phyloP scores from a whole-genome alignment of 164 flowering plant species.

The Piper longum region DNA sequence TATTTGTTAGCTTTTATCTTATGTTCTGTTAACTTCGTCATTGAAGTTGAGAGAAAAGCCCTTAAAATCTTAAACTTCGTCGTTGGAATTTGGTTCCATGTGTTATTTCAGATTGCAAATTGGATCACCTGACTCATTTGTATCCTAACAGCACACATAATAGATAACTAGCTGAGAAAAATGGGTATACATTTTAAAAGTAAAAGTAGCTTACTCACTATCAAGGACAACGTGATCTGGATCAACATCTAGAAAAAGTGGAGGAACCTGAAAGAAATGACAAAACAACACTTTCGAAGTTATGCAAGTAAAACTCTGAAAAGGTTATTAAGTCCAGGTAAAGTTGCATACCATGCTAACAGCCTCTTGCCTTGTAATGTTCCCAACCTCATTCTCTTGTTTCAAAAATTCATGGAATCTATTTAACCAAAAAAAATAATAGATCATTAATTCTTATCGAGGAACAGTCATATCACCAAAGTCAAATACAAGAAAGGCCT shows the following conservation, averaged over 20 bases:
- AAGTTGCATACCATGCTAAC: slow-evolving; percentile 82
- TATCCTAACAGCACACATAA: too few relatives aligned
- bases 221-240: slow-evolving; percentile 85
- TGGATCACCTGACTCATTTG: too few relatives aligned
- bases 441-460: neutral
- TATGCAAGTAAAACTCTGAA: neutral
- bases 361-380: slow-evolving; percentile 97
- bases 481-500: neutral
- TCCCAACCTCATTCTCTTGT: slow-evolving; percentile 94
- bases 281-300: neutral
- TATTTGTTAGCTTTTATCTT: too few relatives aligned
- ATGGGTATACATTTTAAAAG: neutral
- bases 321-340: neutral
- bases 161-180: neutral
- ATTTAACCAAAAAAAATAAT: slow-evolving; percentile 7
- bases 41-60: too few relatives aligned
- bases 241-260: slow-evolving; percentile 74
- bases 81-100: too few relatives aligned
- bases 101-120: too few relatives aligned
- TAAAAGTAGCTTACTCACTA: slow-evolving; percentile 45
- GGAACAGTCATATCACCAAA: neutral
- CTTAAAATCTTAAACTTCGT: too few relatives aligned
- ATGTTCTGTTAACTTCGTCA: too few relatives aligned
- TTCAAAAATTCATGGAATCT: slow-evolving; percentile 96
- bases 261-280: slow-evolving; percentile 63